These are phyloP conservation scores for Schizochytrium sp. DNA, from an alignment of 108 stramenopile genomes.

Conservation along the genomic window DNA sequence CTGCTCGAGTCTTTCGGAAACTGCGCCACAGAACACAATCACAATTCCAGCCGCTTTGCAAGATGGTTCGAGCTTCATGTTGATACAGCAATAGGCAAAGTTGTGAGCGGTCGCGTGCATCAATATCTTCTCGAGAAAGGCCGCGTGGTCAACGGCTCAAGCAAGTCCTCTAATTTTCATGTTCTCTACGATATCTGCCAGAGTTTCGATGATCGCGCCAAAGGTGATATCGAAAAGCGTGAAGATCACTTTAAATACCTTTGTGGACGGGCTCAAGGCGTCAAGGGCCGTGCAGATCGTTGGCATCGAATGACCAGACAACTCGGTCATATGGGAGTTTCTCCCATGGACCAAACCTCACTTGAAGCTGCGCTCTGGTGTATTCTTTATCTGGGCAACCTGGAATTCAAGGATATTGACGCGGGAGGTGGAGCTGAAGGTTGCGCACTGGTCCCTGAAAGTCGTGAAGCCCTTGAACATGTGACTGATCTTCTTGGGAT, in stretches of 20 bases:
- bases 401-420: constrained; percentile 69
- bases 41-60: constrained; percentile 99
- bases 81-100: constrained; percentile 63
- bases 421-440: constrained; percentile 48
- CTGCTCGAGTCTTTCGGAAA: constrained; percentile 97
- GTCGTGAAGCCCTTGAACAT: background rate
- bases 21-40: constrained; percentile 96
- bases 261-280: constrained; percentile 63
- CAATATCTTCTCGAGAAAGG: constrained; percentile 96
- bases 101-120: constrained; percentile 76
- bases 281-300: constrained; percentile 64
- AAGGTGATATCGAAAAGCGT: constrained; percentile 63
- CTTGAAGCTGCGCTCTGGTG: constrained; percentile 35
- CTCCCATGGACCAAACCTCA: constrained; percentile 52
- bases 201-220: constrained; percentile 72
- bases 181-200: constrained; percentile 97
- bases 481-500: background rate
- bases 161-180: constrained; percentile 96
- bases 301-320: constrained; percentile 70
- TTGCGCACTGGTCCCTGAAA: background rate
- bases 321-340: constrained; percentile 60
- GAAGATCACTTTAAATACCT: constrained; percentile 72
- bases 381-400: constrained; percentile 71
- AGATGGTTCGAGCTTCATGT: constrained; percentile 88
- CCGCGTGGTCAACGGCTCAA: constrained; percentile 88